Evolutionary conservation across 495 filamentous ascomycete species (phyloP).

Genomic region (Tuber aestivum): DNA sequence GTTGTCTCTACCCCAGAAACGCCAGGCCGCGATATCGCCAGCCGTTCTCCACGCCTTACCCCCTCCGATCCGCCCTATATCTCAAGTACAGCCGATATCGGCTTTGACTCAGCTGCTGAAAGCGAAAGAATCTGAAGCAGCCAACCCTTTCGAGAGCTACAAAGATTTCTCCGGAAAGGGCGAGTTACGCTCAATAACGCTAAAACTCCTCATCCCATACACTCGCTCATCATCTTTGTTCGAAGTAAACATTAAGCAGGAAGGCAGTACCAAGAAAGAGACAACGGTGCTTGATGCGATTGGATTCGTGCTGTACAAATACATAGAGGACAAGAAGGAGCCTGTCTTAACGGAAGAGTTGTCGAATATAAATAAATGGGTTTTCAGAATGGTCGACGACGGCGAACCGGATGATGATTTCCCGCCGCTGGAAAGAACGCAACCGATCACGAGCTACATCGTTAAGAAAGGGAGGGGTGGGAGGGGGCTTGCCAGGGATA

Average conservation of each 20-base stretch:
- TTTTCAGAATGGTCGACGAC: constrained; percentile 87
- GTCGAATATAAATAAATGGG: constrained; percentile 85
- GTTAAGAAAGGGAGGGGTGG: constrained; percentile 68
- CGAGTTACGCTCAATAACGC: constrained; percentile 69
- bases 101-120: constrained; percentile 61
- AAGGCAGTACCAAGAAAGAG: constrained; percentile 53
- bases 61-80: constrained; percentile 76
- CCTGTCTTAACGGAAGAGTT: constrained; percentile 64
- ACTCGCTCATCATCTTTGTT: constrained; percentile 52
- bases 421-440: constrained; percentile 71
- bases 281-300: constrained; percentile 88
- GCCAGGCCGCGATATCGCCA: constrained; percentile 43
- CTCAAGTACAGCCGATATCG: constrained; percentile 61
- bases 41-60: constrained; percentile 70
- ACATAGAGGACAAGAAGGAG: constrained; percentile 70
- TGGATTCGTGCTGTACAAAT: constrained; percentile 79
- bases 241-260: constrained; percentile 69
- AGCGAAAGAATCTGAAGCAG: constrained; percentile 70
- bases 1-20: constrained; percentile 41
- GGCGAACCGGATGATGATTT: constrained; percentile 96
- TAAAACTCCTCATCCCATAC: constrained; percentile 84
- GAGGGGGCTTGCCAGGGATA: constrained; percentile 62
- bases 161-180: constrained; percentile 81
- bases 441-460: constrained; percentile 76
- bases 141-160: constrained; percentile 77